Percentiles rank a stretch among this genome's conserved stretches.
These are phyloP conservation scores for Backusella australiensis DNA, from an alignment of 192 early-diverging fungal species.

Conservation along the genomic window DNA sequence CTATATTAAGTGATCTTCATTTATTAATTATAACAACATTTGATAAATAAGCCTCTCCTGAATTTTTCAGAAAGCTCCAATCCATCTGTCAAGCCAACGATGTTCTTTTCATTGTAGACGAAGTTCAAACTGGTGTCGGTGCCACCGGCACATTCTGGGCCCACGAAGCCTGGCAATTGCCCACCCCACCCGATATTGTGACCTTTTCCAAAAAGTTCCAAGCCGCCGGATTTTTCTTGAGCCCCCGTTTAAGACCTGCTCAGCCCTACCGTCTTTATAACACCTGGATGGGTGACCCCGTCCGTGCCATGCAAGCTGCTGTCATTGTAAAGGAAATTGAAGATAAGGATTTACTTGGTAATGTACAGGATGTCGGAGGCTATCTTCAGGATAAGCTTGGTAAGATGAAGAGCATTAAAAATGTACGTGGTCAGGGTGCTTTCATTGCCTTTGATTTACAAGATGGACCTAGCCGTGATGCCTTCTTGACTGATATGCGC, in stretches of 20 bases:
- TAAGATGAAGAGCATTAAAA: slow-evolving; percentile 46
- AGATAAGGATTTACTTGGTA: slow-evolving; percentile 48
- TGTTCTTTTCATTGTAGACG: slow-evolving; percentile 74
- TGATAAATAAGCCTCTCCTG: slow-evolving; percentile 48
- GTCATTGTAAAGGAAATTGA: slow-evolving; percentile 62
- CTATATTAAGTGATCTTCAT: background rate
- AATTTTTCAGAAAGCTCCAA: slow-evolving; percentile 63
- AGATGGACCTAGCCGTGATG: slow-evolving; percentile 43
- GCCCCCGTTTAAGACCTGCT: slow-evolving; percentile 52
- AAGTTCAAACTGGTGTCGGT: slow-evolving; percentile 76
- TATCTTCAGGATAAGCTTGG: slow-evolving; percentile 56
- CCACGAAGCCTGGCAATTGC: slow-evolving; percentile 69
- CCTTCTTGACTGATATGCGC: slow-evolving; percentile 55
- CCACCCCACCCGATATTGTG: slow-evolving; percentile 68
- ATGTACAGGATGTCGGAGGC: slow-evolving; percentile 48
- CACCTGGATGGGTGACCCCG: slow-evolving; percentile 76
- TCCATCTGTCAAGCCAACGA: slow-evolving; percentile 52
- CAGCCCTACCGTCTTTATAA: slow-evolving; percentile 70
- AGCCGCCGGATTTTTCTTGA: slow-evolving; percentile 70
- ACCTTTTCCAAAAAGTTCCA: slow-evolving; percentile 82
- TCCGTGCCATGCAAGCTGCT: slow-evolving; percentile 59
- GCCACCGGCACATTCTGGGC: slow-evolving; percentile 77
- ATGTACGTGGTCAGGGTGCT: slow-evolving; percentile 62
- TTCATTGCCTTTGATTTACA: slow-evolving; percentile 73
- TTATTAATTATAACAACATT: background rate